Evolutionary conservation across 805 yeast genomes (phyloP), one percentile per base, ranked within the genome.

Genomic region (Yamadazyma olivae): DNA sequence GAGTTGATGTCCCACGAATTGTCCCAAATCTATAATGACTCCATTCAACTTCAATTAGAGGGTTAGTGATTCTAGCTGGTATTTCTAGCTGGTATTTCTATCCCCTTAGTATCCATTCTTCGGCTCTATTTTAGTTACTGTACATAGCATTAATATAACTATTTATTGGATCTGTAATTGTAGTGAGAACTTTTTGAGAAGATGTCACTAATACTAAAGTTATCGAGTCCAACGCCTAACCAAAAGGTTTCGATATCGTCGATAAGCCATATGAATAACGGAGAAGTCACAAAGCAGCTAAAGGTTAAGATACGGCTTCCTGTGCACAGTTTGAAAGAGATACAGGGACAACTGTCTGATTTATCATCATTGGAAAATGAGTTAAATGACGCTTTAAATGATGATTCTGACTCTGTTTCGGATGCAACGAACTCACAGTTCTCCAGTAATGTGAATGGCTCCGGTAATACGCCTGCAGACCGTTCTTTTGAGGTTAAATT

Each of bases 1-100:
- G 57, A 56, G 12, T 47, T 66, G 36, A 44, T 68, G 25, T 51
- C 54, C 27, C 39, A 42, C 16, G 74, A 68, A 42, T 49, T 67
- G 19, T 41, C 56, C 5, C 44, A 36, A 17, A 63, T 62, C 19
- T 48, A 64, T 19, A 59, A 36, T 9, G 38, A 30, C 3, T 46
- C 50, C 8, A 47, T 56, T 35, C 17, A 45, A 23, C 49, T 57
- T 33, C 54, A 26, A 27, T 41, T 40, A 44, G 51, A 39, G 15
- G 31, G 32, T 16, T 36, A 10, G 10, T 17, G 32, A 7, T 17
- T 33, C 5, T 33, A 26, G 29, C 21, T 32, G 25, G 26, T 20
- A 20, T n/a, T 12, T 8, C 9, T 6, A 27, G 6, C 30, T n/a
- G 20, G 24, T 21, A 21, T 8, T 9, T 8, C 24, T n/a, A n/a